A percentile compares a stretch with the other conserved stretches of the same genome.
Conservation (phyloP, 495 filamentous ascomycete genomes). For the Aspergillus indologenus region DNA sequence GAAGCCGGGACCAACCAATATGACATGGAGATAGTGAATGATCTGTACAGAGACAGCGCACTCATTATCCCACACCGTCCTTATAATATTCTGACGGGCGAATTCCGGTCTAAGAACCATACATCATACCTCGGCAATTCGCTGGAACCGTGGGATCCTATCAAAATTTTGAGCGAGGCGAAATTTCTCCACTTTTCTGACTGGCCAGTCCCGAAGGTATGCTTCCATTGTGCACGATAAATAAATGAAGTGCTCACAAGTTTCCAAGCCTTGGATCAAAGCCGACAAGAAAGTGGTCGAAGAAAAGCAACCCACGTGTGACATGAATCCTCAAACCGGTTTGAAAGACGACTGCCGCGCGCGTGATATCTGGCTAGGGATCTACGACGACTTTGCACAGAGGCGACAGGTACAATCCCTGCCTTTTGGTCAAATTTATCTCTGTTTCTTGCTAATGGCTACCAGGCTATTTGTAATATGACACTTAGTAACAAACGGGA, state of each 20-base stretch:
- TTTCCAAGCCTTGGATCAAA: not conserved
- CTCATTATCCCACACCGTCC: conserved; percentile 64
- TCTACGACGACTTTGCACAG: not conserved
- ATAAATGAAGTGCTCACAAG: not conserved
- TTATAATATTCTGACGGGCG: conserved; percentile 59
- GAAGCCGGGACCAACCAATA: conserved; percentile 34
- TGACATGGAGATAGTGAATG: conserved; percentile 68
- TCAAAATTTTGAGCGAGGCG: conserved; percentile 53
- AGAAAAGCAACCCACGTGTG: not conserved
- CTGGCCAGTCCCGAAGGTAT: conserved; percentile 42
- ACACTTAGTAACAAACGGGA: not conserved
- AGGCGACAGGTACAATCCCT: not conserved
- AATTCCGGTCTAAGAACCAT: conserved; percentile 57
- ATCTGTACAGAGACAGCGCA: conserved; percentile 54
- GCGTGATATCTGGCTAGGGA: not conserved
- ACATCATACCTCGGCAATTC: conserved; percentile 53
- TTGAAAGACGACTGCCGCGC: not conserved
- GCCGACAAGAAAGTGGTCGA: not conserved
- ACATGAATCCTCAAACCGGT: not conserved
- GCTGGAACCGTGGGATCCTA: conserved; percentile 57
- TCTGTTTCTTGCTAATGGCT: not conserved
- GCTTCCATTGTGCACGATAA: not conserved
- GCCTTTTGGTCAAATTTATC: not conserved
- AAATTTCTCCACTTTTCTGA: conserved; percentile 70
- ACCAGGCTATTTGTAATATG: not conserved